A percentile compares a stretch with the other conserved stretches of the same genome.
These are phyloP conservation scores for Colletotrichum sojae DNA, from an alignment of 2,329 filamentous ascomycete genomes.

Conservation along the genomic window DNA sequence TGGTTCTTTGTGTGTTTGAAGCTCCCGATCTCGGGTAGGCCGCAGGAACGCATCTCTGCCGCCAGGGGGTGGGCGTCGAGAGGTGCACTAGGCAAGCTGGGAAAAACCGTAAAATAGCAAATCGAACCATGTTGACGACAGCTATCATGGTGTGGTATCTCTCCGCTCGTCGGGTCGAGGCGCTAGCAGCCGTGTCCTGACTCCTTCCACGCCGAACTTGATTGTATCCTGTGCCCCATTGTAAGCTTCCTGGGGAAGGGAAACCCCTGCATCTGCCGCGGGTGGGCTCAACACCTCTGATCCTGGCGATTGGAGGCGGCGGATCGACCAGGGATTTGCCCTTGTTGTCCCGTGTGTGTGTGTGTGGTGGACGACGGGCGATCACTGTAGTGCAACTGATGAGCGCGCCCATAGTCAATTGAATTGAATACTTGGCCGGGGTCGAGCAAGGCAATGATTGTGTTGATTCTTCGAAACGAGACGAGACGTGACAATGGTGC, in stretches of 20 bases:
- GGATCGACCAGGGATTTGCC: slow-evolving; percentile 38
- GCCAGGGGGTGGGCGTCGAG: background rate
- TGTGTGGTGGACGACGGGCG: slow-evolving; percentile 23
- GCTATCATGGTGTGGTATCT: background rate
- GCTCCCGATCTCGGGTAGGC: too few relatives aligned
- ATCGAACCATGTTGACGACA: slow-evolving; percentile 23
- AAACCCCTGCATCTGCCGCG: slow-evolving; percentile 23
- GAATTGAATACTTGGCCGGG: background rate
- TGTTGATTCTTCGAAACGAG: slow-evolving; percentile 3
- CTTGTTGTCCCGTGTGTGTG: slow-evolving; percentile 11
- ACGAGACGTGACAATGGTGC: background rate
- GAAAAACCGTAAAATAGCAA: background rate
- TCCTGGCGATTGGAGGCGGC: slow-evolving; percentile 33
- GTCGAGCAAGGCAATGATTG: background rate
- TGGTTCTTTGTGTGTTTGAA: background rate
- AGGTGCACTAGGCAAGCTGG: background rate
- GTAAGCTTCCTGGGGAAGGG: slow-evolving; percentile 17
- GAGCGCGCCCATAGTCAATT: slow-evolving; percentile 19
- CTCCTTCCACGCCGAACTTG: slow-evolving; percentile 9
- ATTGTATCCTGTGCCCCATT: slow-evolving; percentile 8
- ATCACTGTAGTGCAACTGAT: slow-evolving; percentile 14
- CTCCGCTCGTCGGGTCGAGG: slow-evolving; percentile 3
- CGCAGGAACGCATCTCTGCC: background rate
- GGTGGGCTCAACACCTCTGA: slow-evolving; percentile 14
- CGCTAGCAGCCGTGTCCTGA: slow-evolving; percentile 9